These are phyloP conservation scores for Pleurotus tuber-regium DNA, from an alignment of 768 basidiomycete genomes.

Conservation along the genomic window DNA sequence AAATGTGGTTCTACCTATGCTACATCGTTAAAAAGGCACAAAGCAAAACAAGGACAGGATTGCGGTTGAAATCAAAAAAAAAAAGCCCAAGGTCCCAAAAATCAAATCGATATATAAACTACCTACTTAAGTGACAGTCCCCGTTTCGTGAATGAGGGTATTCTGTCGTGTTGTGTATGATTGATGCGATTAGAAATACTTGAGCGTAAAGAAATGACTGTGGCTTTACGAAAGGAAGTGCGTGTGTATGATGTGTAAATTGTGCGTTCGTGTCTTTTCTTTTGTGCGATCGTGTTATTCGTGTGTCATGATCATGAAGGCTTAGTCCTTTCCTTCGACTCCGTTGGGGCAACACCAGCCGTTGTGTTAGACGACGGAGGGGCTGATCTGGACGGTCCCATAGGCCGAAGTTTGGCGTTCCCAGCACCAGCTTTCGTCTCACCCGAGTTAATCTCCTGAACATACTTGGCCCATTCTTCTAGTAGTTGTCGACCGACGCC, in stretches of 20 bases:
- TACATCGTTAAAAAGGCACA: slow-evolving; percentile 23
- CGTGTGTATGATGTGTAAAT: slow-evolving; percentile 15
- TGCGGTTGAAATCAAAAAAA: slow-evolving; percentile 17
- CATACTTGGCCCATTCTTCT: slow-evolving; percentile 60
- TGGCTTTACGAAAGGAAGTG: slow-evolving; percentile 3
- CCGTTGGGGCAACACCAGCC: slow-evolving; percentile 20
- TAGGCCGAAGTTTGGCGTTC: neutral
- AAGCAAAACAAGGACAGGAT: slow-evolving; percentile 18
- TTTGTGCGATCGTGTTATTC: neutral
- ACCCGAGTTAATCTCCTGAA: slow-evolving; percentile 15
- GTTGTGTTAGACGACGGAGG: neutral
- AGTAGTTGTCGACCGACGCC: slow-evolving; percentile 62
- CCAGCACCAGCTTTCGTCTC: slow-evolving; percentile 1
- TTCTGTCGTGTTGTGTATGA: slow-evolving; percentile 26
- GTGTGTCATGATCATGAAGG: slow-evolving; percentile 15
- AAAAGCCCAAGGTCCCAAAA: slow-evolving; percentile 16
- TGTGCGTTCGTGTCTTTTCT: slow-evolving; percentile 15
- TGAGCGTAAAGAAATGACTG: neutral
- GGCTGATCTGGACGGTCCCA: slow-evolving; percentile 11
- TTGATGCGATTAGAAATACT: slow-evolving; percentile 16
- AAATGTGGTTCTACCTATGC: slow-evolving; percentile 29
- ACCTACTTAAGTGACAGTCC: slow-evolving; percentile 30
- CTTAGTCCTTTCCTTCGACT: slow-evolving; percentile 24
- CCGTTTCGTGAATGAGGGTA: slow-evolving; percentile 57
- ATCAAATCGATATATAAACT: slow-evolving; percentile 23